Conservation (phyloP, 352 stramenopile genomes). For the Phytophthora hibernalis region DNA sequence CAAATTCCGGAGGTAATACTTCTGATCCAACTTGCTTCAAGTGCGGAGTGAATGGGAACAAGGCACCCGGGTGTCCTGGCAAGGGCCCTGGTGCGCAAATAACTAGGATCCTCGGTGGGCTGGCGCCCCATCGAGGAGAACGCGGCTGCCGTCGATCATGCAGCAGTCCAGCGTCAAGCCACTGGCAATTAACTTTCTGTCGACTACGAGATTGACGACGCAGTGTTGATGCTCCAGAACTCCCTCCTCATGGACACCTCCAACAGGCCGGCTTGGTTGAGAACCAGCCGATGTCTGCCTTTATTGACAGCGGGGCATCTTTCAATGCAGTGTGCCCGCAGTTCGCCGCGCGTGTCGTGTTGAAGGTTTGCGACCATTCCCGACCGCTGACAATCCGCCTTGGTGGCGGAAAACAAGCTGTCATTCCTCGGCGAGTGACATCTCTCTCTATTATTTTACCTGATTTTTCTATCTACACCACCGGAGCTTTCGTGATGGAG, state of each 20-base stretch:
- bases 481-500: conserved; percentile 16
- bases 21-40: conserved; percentile 3
- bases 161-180: not conserved
- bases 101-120: conserved; percentile 8
- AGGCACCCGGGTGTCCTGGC: conserved; percentile 4
- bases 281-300: not conserved
- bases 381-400: not conserved
- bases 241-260: conserved; percentile 2
- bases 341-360: not conserved
- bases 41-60: conserved; percentile 6
- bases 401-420: conserved; percentile 6
- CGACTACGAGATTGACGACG: conserved; percentile 4
- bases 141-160: conserved; percentile 8
- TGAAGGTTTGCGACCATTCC: not conserved
- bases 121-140: conserved; percentile 9
- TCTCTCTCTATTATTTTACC: conserved; percentile 4
- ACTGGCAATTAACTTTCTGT: not conserved
- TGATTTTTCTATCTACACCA: conserved; percentile 7
- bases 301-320: conserved; percentile 8
- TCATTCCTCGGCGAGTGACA: conserved; percentile 6
- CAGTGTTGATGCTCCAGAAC: not conserved
- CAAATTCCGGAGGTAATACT: not conserved
- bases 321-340: conserved; percentile 5
- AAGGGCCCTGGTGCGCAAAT: not conserved
- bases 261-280: conserved; percentile 3